Evolutionary conservation across 2,329 filamentous ascomycete species (phyloP), one percentile per base, ranked within the genome.

Genomic region (Mycocentrospora acerina): DNA sequence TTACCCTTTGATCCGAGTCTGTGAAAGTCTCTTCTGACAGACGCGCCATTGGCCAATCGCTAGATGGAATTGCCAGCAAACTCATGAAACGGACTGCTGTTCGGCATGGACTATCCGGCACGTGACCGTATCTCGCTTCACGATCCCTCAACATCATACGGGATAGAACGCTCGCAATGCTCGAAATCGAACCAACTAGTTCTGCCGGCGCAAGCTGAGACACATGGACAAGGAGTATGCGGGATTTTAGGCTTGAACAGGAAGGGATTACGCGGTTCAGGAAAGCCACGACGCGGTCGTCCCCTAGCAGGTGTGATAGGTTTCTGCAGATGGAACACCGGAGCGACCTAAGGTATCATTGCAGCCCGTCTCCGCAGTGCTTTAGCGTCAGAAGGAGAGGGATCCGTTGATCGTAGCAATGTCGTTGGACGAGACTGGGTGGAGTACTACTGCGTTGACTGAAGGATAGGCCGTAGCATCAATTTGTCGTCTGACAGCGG

Each of bases 311-410:
- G 62, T 67, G 64, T 68, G 66, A 67, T 69, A 65, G 60, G 56
- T 60, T 46, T 64, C 59, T 70, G 68, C 69, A 67, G 61, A 61
- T 67, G 61, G 62, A 63, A 60, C 62, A 60, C 60, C 66, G 57
- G 66, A 57, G 67, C 59, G 57, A 62, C 55, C 66, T 68, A 69
- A 62, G 67, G 68, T 70, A 59, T 65, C 67, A 70, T 69, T 66
- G 65, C 66, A 70, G 62, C 63, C 53, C 57, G 62, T 64, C 59
- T 65, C 55, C 62, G 60, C 62, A 62, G 58, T 60, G 53, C 54
- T 64, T 59, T 72, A 71, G 69, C 67, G 69, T 64, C 63, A 64
- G 57, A 65, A 64, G 51, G 64, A 65, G 50, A 60, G 64, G 61
- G 59, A 63, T 64, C 64, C 64, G 64, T 60, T 54, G 62, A 71